Evolutionary conservation across 306 rosid species (phyloP).

Genomic region (Vigna hirtella): DNA sequence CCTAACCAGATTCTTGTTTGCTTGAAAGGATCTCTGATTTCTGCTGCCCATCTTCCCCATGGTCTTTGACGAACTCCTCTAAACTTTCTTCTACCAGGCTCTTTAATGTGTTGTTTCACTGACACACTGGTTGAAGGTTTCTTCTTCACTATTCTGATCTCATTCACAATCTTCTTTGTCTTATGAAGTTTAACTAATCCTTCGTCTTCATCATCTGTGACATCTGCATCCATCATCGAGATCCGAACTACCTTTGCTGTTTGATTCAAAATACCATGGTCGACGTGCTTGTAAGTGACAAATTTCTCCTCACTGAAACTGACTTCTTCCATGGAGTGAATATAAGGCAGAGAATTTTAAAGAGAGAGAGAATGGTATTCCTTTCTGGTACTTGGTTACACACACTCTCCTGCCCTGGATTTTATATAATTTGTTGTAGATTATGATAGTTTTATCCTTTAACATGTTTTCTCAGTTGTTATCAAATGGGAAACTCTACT

Average conservation of each 20-base stretch:
- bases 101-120: not conserved
- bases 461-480: too few species aligned
- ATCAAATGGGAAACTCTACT: too few species aligned
- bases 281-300: slow-evolving; percentile 5
- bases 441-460: too few species aligned
- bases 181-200: slow-evolving; percentile 32
- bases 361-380: not conserved
- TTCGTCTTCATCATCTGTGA: slow-evolving; percentile 76
- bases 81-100: slow-evolving; percentile 45
- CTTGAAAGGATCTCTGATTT: slow-evolving; percentile 73
- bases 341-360: not conserved
- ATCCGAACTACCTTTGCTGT: slow-evolving; percentile 52
- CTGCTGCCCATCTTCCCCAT: slow-evolving; percentile 96
- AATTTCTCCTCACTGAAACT: not conserved
- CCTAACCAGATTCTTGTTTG: slow-evolving; percentile 31
- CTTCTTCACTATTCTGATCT: slow-evolving; percentile 49
- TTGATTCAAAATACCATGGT: not conserved
- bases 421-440: too few species aligned
- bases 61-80: slow-evolving; percentile 90
- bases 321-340: slow-evolving; percentile 13
- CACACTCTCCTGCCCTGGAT: too few species aligned
- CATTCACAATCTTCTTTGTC: slow-evolving; percentile 60
- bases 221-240: slow-evolving; percentile 63
- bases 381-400: too few species aligned
- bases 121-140: not conserved